Base-by-base conservation (phyloP, 2,329 filamentous ascomycete species). In the Penicillium carneum region DNA sequence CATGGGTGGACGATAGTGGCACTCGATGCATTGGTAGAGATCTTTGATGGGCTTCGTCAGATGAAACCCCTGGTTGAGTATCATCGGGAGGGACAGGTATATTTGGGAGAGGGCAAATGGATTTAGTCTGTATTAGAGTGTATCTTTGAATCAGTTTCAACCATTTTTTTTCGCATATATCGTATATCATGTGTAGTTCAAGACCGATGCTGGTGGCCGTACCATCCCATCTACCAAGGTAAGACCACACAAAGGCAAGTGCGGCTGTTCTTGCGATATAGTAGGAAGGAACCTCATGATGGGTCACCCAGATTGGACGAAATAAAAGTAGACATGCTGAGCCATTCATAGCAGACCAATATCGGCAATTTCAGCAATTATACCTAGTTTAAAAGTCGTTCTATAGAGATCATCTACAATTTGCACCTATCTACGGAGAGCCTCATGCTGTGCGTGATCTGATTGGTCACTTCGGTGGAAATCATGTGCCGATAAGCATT, bases 391-490 rank as follows among this genome's bases (percentile, higher is more conserved):
- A 6, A 26, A 4, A 26, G 23, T 26, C 23, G 23, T 33, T 33
- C 9, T 33, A 33, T 11, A 33, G 3, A 26, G 23, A 26, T 26
- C 23, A 26, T 26, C 23, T 26, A 26, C 23, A 26, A 26, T 26
- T 26, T 26, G 23, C 23, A 26, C 23, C 23, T 26, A 26, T 26
- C 23, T 6, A 26, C 5, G 23, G 23, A 26, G 23, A 26, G 23
- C 23, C 23, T 26, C 23, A 26, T 26, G 2, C 23, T 26, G 23
- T 26, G 23, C 23, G 23, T 26, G 23, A 26, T 56, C 43, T 70
- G 64, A 76, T 74, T 76, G 74, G 72, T 46, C 64, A 73, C 29
- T 69, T 74, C 31, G 43, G 58, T 7, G 60, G 20, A 51, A 73
- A 67, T 74, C 72, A 74, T 65, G 69, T 74, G 71, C n/a, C 48